phyloP scores from a whole-genome alignment of 441 rosid genomes.

The Euphorbia neoarborescens region DNA sequence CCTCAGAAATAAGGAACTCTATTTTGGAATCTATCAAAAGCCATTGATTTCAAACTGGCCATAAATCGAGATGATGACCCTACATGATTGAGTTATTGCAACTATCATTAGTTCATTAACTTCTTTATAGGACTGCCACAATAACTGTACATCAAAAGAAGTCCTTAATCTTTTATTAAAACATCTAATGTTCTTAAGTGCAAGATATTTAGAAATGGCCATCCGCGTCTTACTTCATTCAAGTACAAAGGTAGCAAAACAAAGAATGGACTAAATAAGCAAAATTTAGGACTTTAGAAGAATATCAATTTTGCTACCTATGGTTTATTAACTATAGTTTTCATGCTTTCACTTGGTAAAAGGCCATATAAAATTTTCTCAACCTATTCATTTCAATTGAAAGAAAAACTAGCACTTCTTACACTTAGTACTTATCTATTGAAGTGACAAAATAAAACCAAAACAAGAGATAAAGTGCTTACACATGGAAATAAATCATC shows the following conservation, averaged over 20 bases:
- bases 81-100: conserved; percentile 16
- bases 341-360: background rate
- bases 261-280: background rate
- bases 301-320: background rate
- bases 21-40: conserved; percentile 80
- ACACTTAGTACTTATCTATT: background rate
- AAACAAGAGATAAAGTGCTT: no score
- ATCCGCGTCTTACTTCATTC: background rate
- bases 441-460: background rate
- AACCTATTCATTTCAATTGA: background rate
- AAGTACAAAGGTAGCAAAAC: background rate
- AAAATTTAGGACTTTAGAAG: background rate
- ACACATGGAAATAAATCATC: no score
- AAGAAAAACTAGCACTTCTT: background rate
- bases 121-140: background rate
- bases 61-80: conserved; percentile 93
- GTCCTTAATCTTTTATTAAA: background rate
- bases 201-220: background rate
- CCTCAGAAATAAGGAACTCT: conserved; percentile 90
- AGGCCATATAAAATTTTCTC: background rate
- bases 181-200: background rate
- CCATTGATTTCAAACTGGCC: conserved; percentile 93
- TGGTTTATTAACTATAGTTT: background rate
- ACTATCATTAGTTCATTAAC: background rate
- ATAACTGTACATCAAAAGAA: background rate